Percentiles rank a stretch among this genome's conserved stretches.
phyloP scores from a whole-genome alignment of 768 basidiomycete genomes.

The Pholiota molesta region DNA sequence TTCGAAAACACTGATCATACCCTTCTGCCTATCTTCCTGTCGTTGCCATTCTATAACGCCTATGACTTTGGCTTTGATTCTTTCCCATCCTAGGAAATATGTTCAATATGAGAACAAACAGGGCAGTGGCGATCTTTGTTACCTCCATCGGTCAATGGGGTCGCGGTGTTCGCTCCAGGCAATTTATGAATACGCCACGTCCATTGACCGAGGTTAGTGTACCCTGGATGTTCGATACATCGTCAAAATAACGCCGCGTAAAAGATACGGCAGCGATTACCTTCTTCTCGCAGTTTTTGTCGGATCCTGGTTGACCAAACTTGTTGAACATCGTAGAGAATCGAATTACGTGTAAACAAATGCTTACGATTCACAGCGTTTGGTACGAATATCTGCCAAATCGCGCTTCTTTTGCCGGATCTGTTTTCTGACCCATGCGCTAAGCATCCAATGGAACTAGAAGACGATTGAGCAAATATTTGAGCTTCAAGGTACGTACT shows the following conservation, averaged over 20 bases:
- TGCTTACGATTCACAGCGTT: too few species aligned
- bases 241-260: background rate
- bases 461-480: too few species aligned
- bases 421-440: too few species aligned
- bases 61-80: constrained; percentile 15
- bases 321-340: background rate
- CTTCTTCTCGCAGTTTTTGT: background rate
- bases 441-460: too few species aligned
- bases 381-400: too few species aligned
- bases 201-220: constrained; percentile 10
- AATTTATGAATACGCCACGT: constrained; percentile 10
- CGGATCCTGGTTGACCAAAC: background rate
- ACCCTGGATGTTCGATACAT: background rate
- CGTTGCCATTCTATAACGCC: background rate
- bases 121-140: background rate
- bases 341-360: too few species aligned
- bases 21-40: background rate
- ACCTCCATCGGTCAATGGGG: constrained; percentile 28
- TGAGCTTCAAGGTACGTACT: too few species aligned
- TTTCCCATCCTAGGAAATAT: constrained; percentile 25
- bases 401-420: too few species aligned
- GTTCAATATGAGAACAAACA: background rate
- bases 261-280: background rate
- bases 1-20: background rate
- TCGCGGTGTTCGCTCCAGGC: constrained; percentile 21